Evolutionary conservation across 2,329 filamentous ascomycete species (phyloP).

Genomic region (Elsinoe ampelina): DNA sequence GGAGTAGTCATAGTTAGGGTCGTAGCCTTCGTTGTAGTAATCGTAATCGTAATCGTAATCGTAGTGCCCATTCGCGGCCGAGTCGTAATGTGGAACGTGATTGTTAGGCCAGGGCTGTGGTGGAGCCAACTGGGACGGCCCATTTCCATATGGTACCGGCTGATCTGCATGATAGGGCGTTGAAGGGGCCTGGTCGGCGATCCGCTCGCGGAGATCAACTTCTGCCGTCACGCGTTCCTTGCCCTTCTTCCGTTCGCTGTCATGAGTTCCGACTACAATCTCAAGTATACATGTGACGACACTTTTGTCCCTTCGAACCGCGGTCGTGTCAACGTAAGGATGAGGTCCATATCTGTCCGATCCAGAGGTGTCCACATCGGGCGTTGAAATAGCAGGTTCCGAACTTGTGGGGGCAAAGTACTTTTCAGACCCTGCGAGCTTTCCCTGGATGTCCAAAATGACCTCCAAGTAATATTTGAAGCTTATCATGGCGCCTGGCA

Average conservation of each 20-base stretch:
- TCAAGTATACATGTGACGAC: constrained; percentile 85
- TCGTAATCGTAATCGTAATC: constrained; percentile 4
- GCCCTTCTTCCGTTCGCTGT: constrained; percentile 53
- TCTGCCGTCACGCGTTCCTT: constrained; percentile 23
- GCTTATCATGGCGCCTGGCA: constrained; percentile 87
- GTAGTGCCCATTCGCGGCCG: background rate
- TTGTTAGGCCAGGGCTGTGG: background rate
- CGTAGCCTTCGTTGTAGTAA: constrained; percentile 11
- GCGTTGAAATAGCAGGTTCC: constrained; percentile 3
- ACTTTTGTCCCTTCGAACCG: constrained; percentile 77
- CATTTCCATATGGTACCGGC: background rate
- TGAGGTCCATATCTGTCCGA: constrained; percentile 13
- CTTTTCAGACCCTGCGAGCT: constrained; percentile 64
- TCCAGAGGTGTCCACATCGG: constrained; percentile 8
- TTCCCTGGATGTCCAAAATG: constrained; percentile 83
- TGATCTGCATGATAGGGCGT: background rate
- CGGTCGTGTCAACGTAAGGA: constrained; percentile 57
- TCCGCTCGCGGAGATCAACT: background rate
- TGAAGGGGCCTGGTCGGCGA: background rate
- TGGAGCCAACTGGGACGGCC: background rate
- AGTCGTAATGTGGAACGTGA: background rate
- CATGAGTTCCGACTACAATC: constrained; percentile 74
- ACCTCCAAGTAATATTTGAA: constrained; percentile 94
- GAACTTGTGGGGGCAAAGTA: constrained; percentile 13
- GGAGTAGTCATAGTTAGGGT: constrained; percentile 18